phyloP scores from a whole-genome alignment of 345 rosid species.

The Hibiscus trionum region DNA sequence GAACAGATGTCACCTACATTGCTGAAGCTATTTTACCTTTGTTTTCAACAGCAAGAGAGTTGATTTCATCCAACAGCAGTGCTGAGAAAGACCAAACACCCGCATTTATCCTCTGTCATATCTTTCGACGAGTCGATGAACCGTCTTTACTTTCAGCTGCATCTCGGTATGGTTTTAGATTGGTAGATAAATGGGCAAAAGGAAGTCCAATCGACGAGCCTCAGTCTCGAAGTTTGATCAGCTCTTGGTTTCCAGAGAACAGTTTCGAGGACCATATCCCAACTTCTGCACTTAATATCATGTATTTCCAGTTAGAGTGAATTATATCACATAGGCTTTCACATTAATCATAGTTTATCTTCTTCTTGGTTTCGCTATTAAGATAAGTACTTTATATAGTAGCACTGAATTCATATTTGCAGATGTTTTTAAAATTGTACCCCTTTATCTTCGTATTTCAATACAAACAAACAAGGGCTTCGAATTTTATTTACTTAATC shows the following conservation, averaged over 20 bases:
- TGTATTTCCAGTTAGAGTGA: constrained; percentile 41
- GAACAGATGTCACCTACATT: constrained; percentile 73
- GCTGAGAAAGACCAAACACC: constrained; percentile 24
- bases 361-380: neutral
- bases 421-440: neutral
- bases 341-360: neutral
- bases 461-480: neutral
- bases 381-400: neutral
- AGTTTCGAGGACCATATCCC: constrained; percentile 28
- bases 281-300: constrained; percentile 57
- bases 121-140: constrained; percentile 71
- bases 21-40: constrained; percentile 61
- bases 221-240: constrained; percentile 30
- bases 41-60: constrained; percentile 65
- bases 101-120: constrained; percentile 63
- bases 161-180: constrained; percentile 49
- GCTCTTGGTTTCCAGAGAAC: constrained; percentile 48
- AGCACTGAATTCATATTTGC: neutral
- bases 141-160: constrained; percentile 58
- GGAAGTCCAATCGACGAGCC: constrained; percentile 16
- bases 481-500: too few species aligned
- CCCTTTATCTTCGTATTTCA: neutral
- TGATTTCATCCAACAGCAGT: constrained; percentile 28
- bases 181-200: constrained; percentile 61
- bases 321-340: neutral